Percentiles rank a stretch among this genome's conserved stretches.
phyloP scores from a whole-genome alignment of 805 yeast species.

The Saccharomycopsis sp. region DNA sequence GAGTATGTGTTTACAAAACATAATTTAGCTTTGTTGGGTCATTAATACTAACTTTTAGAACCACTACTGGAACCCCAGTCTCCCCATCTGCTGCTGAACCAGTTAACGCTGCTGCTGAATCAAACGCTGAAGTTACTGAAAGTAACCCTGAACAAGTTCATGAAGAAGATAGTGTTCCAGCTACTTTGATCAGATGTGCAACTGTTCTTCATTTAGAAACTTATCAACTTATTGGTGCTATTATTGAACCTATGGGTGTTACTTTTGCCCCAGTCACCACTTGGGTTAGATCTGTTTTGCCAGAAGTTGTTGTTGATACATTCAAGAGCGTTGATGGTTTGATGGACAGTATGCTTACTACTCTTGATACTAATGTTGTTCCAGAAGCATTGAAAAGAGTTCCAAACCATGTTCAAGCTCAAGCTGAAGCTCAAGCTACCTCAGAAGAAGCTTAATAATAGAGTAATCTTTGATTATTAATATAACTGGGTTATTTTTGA shows the following conservation, averaged over 20 bases:
- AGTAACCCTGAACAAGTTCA: background rate
- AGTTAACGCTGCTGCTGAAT: conserved; percentile 2
- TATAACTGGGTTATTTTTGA: no score
- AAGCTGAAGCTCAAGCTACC: no score
- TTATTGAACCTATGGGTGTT: conserved; percentile 11
- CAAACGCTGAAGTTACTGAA: background rate
- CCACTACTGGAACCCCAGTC: background rate
- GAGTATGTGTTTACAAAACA: conserved; percentile 6
- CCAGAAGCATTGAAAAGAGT: conserved; percentile 9
- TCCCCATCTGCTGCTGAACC: background rate
- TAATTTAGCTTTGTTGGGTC: no score
- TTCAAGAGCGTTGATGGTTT: conserved; percentile 9
- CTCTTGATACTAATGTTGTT: background rate
- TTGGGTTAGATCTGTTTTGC: conserved; percentile 2
- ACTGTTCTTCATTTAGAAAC: conserved; percentile 9
- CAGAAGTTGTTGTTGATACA: conserved; percentile 7
- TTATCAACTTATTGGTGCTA: conserved; percentile 9
- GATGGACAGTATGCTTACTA: conserved; percentile 5
- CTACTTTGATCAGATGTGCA: no score
- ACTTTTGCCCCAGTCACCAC: conserved; percentile 13
- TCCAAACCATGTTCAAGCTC: no score
- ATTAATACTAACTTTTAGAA: background rate
- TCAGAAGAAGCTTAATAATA: no score
- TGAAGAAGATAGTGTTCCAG: no score
- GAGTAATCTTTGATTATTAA: no score